Evolutionary conservation across 176 grass and related monocot species (phyloP).

Genomic region (Aegilops longissima): DNA sequence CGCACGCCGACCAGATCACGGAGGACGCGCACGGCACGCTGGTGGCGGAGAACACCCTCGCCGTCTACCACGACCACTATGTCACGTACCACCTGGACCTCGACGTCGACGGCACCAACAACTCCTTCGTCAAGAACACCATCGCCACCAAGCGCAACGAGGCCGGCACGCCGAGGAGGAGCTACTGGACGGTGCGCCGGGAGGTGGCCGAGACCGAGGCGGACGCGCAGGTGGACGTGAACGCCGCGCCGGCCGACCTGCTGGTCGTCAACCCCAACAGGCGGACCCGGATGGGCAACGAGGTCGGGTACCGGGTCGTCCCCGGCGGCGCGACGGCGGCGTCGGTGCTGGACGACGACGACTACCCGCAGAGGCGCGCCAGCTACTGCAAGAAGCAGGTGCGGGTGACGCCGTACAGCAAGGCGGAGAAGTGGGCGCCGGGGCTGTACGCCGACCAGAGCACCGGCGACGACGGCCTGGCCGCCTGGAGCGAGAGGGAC

Average conservation of each 20-base stretch:
- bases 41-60: conserved; percentile 68
- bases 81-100: conserved; percentile 76
- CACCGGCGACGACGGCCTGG: conserved; percentile 60
- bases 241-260: conserved; percentile 41
- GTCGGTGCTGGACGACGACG: conserved; percentile 65
- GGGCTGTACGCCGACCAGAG: conserved; percentile 81
- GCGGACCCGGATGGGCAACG: conserved; percentile 63
- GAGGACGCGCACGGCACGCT: conserved; percentile 50
- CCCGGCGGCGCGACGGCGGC: conserved; percentile 36
- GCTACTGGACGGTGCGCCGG: conserved; percentile 73
- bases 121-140: conserved; percentile 69
- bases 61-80: conserved; percentile 88
- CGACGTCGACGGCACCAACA: conserved; percentile 74
- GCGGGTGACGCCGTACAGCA: conserved; percentile 71
- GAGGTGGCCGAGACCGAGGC: conserved; percentile 66
- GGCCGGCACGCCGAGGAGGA: conserved; percentile 39
- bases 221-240: conserved; percentile 46
- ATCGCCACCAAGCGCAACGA: conserved; percentile 33
- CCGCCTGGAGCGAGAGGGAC: conserved; percentile 53
- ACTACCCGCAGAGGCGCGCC: conserved; percentile 68
- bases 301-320: conserved; percentile 57
- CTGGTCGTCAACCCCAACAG: conserved; percentile 66
- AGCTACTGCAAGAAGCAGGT: conserved; percentile 75
- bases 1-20: conserved; percentile 48
- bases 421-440: conserved; percentile 70